phyloP scores from a whole-genome alignment of 495 filamentous ascomycete genomes.

The Tuber aestivum region DNA sequence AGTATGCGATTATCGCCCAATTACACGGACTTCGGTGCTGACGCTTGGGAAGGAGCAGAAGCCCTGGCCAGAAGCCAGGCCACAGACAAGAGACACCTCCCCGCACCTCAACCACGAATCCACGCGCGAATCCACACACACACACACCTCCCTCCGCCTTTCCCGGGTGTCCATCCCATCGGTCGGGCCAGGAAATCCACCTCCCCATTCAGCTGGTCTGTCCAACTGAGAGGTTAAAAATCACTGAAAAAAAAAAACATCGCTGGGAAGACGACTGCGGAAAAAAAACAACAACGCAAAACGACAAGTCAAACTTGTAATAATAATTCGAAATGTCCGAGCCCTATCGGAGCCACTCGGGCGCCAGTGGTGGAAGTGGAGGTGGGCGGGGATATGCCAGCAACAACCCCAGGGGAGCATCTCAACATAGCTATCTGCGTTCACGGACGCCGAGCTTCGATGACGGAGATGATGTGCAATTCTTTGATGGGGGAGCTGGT shows the following conservation, averaged over 20 bases:
- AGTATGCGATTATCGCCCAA: background rate
- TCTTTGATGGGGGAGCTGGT: constrained; percentile 39
- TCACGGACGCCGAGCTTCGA: constrained; percentile 65
- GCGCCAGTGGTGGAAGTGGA: constrained; percentile 7
- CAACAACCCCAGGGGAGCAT: constrained; percentile 24
- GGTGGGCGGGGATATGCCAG: constrained; percentile 13
- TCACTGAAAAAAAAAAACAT: background rate
- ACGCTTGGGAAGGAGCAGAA: background rate
- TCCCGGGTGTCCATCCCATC: background rate
- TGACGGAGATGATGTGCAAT: constrained; percentile 60
- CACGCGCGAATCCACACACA: background rate
- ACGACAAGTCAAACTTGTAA: background rate
- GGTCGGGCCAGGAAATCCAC: background rate
- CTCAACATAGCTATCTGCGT: constrained; percentile 23
- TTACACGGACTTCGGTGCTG: background rate
- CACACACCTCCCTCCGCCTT: background rate
- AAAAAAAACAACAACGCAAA: background rate
- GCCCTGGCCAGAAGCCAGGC: background rate
- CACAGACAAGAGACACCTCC: constrained; percentile 4
- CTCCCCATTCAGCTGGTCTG: constrained; percentile 3
- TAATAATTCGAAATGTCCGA: constrained; percentile 1
- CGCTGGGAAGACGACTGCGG: background rate
- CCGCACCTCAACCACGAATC: constrained; percentile 1
- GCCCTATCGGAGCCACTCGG: constrained; percentile 1
- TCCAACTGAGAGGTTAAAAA: background rate